These are phyloP conservation scores for Pythium angustatum DNA, from an alignment of 352 stramenopile species.

Conservation along the genomic window DNA sequence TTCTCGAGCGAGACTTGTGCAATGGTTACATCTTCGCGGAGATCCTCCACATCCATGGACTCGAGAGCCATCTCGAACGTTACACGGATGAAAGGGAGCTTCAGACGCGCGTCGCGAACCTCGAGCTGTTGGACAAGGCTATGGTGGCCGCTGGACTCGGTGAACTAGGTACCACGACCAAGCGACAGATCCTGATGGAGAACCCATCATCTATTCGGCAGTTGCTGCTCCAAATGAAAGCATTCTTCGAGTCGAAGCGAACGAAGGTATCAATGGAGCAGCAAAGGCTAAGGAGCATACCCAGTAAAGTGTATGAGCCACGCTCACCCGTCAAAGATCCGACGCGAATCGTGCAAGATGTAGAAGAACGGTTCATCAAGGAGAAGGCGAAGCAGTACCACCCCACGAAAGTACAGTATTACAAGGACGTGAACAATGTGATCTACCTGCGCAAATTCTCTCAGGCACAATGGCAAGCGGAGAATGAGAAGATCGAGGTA, in stretches of 20 bases:
- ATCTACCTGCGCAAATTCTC: constrained; percentile 66
- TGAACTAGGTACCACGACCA: constrained; percentile 42
- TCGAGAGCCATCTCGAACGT: constrained; percentile 48
- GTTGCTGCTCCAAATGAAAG: constrained; percentile 63
- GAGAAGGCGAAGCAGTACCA: constrained; percentile 43
- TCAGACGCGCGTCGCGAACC: constrained; percentile 53
- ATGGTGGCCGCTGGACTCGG: constrained; percentile 40
- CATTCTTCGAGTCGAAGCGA: constrained; percentile 37
- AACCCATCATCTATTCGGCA: constrained; percentile 53
- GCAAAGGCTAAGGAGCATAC: constrained; percentile 12
- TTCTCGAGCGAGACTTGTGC: constrained; percentile 63
- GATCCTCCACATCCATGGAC: constrained; percentile 48
- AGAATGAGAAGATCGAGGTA: constrained; percentile 52
- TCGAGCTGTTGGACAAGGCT: constrained; percentile 51
- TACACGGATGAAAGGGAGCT: constrained; percentile 44
- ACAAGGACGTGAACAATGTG: constrained; percentile 71
- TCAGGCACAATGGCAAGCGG: constrained; percentile 52
- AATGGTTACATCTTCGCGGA: constrained; percentile 71
- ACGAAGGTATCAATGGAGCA: constrained; percentile 27
- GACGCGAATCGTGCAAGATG: constrained; percentile 28
- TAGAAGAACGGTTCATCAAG: constrained; percentile 59
- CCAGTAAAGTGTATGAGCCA: constrained; percentile 26
- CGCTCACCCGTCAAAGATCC: constrained; percentile 19
- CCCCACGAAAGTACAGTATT: constrained; percentile 47
- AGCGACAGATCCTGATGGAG: constrained; percentile 68